Percentiles rank a stretch among this genome's conserved stretches.
Evolutionary conservation across 2,329 filamentous ascomycete genomes (phyloP).

Genomic region (Lasiodiplodia hormozganensis): DNA sequence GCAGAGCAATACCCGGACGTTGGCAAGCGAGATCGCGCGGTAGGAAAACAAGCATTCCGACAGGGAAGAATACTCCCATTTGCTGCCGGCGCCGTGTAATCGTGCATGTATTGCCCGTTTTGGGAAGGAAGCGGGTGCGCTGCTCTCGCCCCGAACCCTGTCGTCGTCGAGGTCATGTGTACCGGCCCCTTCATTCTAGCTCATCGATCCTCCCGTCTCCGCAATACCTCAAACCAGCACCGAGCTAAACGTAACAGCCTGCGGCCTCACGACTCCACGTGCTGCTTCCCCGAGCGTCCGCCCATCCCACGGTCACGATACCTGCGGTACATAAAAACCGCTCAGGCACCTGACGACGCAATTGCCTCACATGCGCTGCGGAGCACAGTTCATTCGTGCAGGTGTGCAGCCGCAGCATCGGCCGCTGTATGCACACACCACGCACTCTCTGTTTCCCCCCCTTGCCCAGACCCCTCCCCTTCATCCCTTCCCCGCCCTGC

Average conservation of each 20-base stretch:
- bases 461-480: not conserved
- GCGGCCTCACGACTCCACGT: not conserved
- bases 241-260: not conserved
- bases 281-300: not conserved
- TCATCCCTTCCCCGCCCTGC: not conserved
- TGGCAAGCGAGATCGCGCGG: not conserved
- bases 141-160: constrained; percentile 12
- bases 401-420: constrained; percentile 5
- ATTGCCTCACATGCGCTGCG: not conserved
- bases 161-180: constrained; percentile 10
- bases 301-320: constrained; percentile 1
- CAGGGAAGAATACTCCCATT: constrained; percentile 4
- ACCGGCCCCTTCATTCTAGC: constrained; percentile 4
- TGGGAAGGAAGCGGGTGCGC: constrained; percentile 10
- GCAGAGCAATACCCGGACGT: not conserved
- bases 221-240: not conserved
- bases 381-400: constrained; percentile 10
- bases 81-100: constrained; percentile 7
- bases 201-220: not conserved
- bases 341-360: not conserved
- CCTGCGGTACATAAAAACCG: not conserved
- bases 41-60: not conserved
- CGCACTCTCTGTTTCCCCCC: not conserved
- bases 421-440: constrained; percentile 3
- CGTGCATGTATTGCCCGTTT: constrained; percentile 13